Percentiles rank a stretch among this genome's conserved stretches.
Conservation (phyloP, 169 alveolate genomes). For the Eimeria sp. region DNA sequence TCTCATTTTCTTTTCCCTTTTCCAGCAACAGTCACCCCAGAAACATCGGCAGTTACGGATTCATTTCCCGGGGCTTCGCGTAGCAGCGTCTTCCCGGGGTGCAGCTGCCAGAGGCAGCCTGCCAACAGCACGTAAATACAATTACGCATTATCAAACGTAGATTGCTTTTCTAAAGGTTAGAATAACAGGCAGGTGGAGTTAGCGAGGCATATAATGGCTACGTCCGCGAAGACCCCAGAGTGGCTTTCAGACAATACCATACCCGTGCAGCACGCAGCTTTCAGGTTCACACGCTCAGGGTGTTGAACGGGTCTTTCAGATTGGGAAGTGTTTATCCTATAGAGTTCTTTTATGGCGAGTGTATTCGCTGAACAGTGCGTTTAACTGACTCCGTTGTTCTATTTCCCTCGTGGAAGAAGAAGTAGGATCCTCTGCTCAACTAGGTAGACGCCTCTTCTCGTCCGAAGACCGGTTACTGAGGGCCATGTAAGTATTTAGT, state of each 20-base stretch:
- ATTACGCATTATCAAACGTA: not conserved
- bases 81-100: not conserved
- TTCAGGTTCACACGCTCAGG: too few species aligned
- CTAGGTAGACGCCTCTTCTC: not conserved
- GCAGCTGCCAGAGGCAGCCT: conserved; percentile 10
- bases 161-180: not conserved
- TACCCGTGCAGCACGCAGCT: too few species aligned
- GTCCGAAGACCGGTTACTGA: not conserved
- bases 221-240: not conserved
- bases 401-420: not conserved
- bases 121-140: not conserved
- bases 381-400: not conserved
- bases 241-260: not conserved
- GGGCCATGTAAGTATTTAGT: not conserved
- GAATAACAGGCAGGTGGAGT: not conserved
- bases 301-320: not conserved
- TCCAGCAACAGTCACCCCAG: not conserved
- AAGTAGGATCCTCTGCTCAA: too few species aligned
- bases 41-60: not conserved
- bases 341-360: not conserved
- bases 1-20: not conserved
- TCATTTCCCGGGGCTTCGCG: not conserved
- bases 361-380: not conserved
- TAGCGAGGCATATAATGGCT: not conserved
- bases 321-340: not conserved